A percentile compares a stretch with the other conserved stretches of the same genome.
These are phyloP conservation scores for Lachancea sp. DNA, from an alignment of 805 yeast species.

Conservation along the genomic window DNA sequence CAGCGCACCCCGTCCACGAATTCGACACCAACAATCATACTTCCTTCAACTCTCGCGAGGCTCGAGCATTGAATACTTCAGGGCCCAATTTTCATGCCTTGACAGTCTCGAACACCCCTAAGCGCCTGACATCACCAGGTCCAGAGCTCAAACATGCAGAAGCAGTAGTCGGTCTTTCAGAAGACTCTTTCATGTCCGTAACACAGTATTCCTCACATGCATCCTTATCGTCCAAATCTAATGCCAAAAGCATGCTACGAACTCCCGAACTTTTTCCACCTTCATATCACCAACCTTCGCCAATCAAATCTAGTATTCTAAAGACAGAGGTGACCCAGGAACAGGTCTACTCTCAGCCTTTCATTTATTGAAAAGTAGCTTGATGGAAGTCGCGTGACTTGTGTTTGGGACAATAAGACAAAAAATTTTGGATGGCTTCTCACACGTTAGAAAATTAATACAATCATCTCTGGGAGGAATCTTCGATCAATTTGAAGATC, in stretches of 20 bases:
- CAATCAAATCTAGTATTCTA: conserved; percentile 18
- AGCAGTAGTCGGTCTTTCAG: background rate
- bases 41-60: background rate
- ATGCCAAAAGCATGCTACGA: background rate
- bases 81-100: background rate
- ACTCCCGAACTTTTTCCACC: background rate
- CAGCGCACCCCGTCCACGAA: too few relatives aligned
- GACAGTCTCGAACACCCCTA: background rate
- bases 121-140: background rate
- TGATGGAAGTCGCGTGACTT: background rate
- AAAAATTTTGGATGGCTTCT: background rate
- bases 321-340: conserved; percentile 18
- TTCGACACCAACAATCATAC: too few relatives aligned
- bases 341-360: conserved; percentile 32
- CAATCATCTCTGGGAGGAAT: too few relatives aligned
- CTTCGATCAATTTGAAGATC: background rate
- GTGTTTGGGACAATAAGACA: background rate
- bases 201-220: background rate
- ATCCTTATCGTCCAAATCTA: background rate
- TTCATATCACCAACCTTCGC: conserved; percentile 19
- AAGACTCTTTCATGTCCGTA: background rate
- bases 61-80: background rate
- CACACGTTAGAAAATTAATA: background rate
- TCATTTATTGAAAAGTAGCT: conserved; percentile 14
- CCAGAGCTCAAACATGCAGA: background rate